Percentiles rank a stretch among this genome's conserved stretches.
These are phyloP conservation scores for Kernera saxatilis DNA, from an alignment of 345 rosid genomes.

Conservation along the genomic window DNA sequence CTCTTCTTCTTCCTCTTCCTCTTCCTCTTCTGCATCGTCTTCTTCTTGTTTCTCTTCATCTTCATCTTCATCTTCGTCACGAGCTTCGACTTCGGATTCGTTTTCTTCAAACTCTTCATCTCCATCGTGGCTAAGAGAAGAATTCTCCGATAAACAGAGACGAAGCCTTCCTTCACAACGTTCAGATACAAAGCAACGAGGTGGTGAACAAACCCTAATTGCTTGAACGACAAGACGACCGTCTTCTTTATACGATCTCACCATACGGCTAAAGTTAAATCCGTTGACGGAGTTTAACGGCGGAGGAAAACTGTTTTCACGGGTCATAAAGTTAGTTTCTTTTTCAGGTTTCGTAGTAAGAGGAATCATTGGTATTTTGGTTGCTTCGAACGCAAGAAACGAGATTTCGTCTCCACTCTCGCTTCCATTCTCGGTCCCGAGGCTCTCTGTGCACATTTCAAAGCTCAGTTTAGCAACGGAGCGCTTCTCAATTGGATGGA, in stretches of 20 bases:
- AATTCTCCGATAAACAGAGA: constrained; percentile 32
- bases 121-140: neutral
- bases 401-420: constrained; percentile 35
- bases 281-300: constrained; percentile 57
- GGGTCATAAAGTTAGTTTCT: constrained; percentile 4
- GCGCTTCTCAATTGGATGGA: constrained; percentile 53
- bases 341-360: neutral
- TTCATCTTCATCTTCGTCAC: constrained; percentile 1
- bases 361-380: constrained; percentile 2
- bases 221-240: constrained; percentile 74
- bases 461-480: constrained; percentile 50
- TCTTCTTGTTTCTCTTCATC: constrained; percentile 17
- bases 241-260: constrained; percentile 52
- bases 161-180: constrained; percentile 67
- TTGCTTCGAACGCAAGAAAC: constrained; percentile 23
- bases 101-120: constrained; percentile 6
- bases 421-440: constrained; percentile 79
- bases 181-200: constrained; percentile 49
- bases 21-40: constrained; percentile 27
- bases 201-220: constrained; percentile 31
- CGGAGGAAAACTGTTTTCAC: constrained; percentile 58
- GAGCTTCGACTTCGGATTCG: neutral
- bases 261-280: constrained; percentile 31
- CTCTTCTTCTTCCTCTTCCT: constrained; percentile 18
- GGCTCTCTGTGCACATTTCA: constrained; percentile 83